A percentile compares a stretch with the other conserved stretches of the same genome.
These are phyloP conservation scores for Blastomyces gilchristii DNA, from an alignment of 2,329 filamentous ascomycete genomes.

Conservation along the genomic window DNA sequence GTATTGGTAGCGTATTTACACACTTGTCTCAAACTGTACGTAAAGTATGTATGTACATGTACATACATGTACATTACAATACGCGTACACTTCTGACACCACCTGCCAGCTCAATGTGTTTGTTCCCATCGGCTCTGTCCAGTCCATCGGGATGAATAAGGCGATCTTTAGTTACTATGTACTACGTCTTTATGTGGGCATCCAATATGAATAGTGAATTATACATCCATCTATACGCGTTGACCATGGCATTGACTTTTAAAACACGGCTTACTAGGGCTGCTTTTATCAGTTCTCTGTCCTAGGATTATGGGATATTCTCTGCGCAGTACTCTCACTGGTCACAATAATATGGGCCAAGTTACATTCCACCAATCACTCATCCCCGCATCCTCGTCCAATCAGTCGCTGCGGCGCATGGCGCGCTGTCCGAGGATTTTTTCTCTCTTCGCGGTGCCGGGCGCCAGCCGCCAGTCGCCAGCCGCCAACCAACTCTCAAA, in stretches of 20 bases:
- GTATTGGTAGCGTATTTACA: not conserved
- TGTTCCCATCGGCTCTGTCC: not conserved
- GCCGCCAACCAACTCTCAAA: not conserved
- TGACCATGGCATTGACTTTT: too few relatives aligned
- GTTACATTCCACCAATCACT: not conserved
- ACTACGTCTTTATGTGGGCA: too few relatives aligned
- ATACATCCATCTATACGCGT: too few relatives aligned
- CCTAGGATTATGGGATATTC: too few relatives aligned
- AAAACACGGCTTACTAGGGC: too few relatives aligned
- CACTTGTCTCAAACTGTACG: not conserved
- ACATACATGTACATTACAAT: not conserved
- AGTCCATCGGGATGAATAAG: too few relatives aligned
- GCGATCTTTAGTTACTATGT: too few relatives aligned
- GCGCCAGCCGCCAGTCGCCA: conserved; percentile 9
- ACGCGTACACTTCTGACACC: not conserved
- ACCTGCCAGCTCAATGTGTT: not conserved
- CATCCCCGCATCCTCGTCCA: not conserved
- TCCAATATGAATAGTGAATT: too few relatives aligned
- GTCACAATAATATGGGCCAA: not conserved
- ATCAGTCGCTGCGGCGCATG: not conserved
- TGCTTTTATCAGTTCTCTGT: too few relatives aligned
- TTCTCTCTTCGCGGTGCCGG: not conserved
- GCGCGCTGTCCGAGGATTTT: not conserved
- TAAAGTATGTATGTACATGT: too few relatives aligned
- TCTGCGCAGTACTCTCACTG: not conserved